phyloP scores from a whole-genome alignment of 176 grass and related monocot species.

The barley (Hordeum vulgare) region DNA sequence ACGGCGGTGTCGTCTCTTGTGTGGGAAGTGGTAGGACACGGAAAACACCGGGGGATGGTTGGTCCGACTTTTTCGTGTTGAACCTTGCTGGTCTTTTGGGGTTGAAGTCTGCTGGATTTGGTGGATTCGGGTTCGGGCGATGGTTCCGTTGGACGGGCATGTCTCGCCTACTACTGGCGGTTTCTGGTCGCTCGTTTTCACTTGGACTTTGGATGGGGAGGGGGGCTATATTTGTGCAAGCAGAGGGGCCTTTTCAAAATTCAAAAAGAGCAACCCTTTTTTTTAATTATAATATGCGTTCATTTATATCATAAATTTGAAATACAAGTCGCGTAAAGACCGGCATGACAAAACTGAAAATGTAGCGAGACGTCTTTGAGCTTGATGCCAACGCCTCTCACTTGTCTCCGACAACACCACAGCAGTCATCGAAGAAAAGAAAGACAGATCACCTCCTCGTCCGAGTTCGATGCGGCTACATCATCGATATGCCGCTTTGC shows the following conservation, averaged over 20 bases:
- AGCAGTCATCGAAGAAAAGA: no score
- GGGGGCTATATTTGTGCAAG: neutral
- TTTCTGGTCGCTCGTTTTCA: neutral
- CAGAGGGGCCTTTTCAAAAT: neutral
- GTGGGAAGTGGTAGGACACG: neutral
- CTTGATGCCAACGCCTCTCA: no score
- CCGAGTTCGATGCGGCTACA: no score
- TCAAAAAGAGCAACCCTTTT: no score
- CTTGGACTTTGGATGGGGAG: neutral
- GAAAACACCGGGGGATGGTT: neutral
- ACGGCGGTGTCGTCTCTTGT: neutral
- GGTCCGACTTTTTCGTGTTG: neutral
- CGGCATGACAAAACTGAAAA: no score
- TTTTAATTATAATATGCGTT: no score
- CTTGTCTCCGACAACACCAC: no score
- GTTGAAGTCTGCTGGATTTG: neutral
- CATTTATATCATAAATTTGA: no score
- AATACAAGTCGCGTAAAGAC: no score
- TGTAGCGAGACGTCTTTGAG: no score
- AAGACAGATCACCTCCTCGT: no score
- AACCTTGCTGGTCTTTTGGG: neutral
- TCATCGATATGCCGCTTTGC: no score
- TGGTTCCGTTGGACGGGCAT: neutral
- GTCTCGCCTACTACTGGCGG: neutral
- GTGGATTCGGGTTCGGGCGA: neutral